Base-by-base conservation (phyloP, 2,329 filamentous ascomycete species). In the Alternaria ventricosa region DNA sequence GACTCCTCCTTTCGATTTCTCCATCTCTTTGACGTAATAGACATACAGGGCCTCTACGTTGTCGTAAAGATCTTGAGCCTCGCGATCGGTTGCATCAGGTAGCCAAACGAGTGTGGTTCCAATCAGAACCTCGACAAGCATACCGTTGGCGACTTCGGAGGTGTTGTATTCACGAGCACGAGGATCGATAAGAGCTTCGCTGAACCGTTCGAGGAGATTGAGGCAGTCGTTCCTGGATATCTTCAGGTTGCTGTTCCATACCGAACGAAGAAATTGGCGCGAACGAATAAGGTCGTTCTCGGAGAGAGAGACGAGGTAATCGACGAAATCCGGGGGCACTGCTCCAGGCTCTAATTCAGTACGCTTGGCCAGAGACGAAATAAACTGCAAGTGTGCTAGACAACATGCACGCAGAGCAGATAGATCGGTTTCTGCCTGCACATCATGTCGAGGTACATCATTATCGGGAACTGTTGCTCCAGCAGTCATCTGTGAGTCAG, bases 41-140 rank as follows among this genome's bases (percentile, higher is more conserved):
- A 87, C 82, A 78, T 98, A 98, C 20, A 97, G 82, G 64, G 96
- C 90, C 20, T 89, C 87, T 4, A 90, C 92, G 44, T 87, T 84
- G 4, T 87, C 86, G n/a, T 85, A 86, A 3, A 97, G 60, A 23
- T 73, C 67, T 49, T 73, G 71, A 13, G 69, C 66, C 45, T 77
- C 71, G 18, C 66, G 66, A 47, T 77, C 75, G 5, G 66, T 70
- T 4, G 67, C 56, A 13, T 68, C 64, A 30, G 69, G 63, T 18
- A 63, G 60, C 76, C 74, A 78, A 5, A 74, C 63, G 11, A 69
- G 61, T 5, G 68, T 68, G n/a, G 75, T 75, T 13, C 75, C 74
- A 33, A 72, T 70, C 47, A 79, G 57, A 11, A 77, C 67, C 46
- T 79, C 76, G 8, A 80, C 69, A 6, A 80, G 61, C 75, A 79